Base-by-base conservation (phyloP, 345 rosid genomes). In the Physaria fendleri region DNA sequence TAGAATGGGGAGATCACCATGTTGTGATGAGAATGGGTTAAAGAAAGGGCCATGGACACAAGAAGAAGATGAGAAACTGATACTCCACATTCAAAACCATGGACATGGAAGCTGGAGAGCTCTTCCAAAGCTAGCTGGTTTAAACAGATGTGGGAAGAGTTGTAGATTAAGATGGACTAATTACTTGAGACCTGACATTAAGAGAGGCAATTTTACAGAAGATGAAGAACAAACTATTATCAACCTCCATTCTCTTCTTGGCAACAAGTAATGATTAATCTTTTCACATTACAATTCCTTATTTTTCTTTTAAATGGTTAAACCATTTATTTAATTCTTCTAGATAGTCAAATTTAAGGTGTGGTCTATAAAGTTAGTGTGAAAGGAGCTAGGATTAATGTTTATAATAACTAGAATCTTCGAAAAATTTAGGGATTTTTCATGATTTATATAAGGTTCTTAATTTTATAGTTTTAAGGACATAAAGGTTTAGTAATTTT, bases 41-140 rank as follows among this genome's bases (percentile, higher is more conserved):
- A 87, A 82, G 69, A 87, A 82, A 71, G 95, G 95, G 29, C 88
- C 95, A 14, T 87, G 95, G 95, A 82, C 84, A 6, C 82, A 79
- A 13, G 91, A 87, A 20, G 95, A 87, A 45, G 95, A 87, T 23
- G 48, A 46, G 25, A 78, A 68, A 66, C 77, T 87, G 33, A 59
- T 78, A 2, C 81, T 79, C 56, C 75, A 72, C 68, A 80, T 87
- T 35, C 66, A 71, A 45, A 60, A 76, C 18, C 69, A 84, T 12
- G 95, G 88, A 21, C 86, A 80, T 77, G 88, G 86, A 76, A 87
- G 88, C 39, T 87, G 95, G 95, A 78, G 85, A 72, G 84, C 85
- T 32, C 85, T 84, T 51, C 91, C 95, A 0, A 77, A 62, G 67
- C 83, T 77, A 44, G 88, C 91, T 6, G 91, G 95, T 15, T 56